These are phyloP conservation scores for Reticulascus tulasneorum DNA, from an alignment of 2,329 filamentous ascomycete genomes.

Conservation along the genomic window DNA sequence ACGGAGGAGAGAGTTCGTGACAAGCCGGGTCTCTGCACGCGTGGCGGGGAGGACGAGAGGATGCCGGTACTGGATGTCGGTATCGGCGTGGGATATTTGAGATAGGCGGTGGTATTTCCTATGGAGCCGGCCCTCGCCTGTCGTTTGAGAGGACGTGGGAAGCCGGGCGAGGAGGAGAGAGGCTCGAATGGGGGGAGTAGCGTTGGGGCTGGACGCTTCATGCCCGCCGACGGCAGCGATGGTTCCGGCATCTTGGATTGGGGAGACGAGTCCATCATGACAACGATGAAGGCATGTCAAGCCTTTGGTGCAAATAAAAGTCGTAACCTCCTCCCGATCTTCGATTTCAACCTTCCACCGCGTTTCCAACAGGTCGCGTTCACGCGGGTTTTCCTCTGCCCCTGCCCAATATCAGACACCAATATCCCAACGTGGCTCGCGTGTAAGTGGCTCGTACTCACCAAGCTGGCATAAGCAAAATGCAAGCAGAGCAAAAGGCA, in stretches of 20 bases:
- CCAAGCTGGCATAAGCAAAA: too few species aligned
- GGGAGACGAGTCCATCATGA: conserved; percentile 39
- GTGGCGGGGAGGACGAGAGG: conserved; percentile 79
- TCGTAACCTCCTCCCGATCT: background rate
- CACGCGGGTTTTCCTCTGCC: conserved; percentile 5
- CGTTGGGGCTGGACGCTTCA: conserved; percentile 61
- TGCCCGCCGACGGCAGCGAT: conserved; percentile 36
- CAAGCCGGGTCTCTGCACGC: conserved; percentile 21
- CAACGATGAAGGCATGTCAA: conserved; percentile 10
- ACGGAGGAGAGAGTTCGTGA: conserved; percentile 51
- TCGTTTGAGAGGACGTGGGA: conserved; percentile 67
- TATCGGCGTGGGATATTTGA: conserved; percentile 87
- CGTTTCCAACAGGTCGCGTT: conserved; percentile 10
- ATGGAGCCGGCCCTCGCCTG: conserved; percentile 43
- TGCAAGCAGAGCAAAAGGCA: too few species aligned
- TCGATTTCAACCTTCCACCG: conserved; percentile 3
- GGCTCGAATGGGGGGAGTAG: conserved; percentile 78
- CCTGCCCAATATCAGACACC: conserved; percentile 11
- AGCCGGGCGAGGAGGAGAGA: conserved; percentile 70
- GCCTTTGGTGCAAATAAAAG: background rate
- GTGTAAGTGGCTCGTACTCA: conserved; percentile 10
- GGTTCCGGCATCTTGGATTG: conserved; percentile 28
- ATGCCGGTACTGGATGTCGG: conserved; percentile 93
- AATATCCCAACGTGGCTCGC: conserved; percentile 12
- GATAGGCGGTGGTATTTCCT: conserved; percentile 40